Evolutionary conservation across 139 green algal species (phyloP).

Genomic region (Chlorella vulgaris): DNA sequence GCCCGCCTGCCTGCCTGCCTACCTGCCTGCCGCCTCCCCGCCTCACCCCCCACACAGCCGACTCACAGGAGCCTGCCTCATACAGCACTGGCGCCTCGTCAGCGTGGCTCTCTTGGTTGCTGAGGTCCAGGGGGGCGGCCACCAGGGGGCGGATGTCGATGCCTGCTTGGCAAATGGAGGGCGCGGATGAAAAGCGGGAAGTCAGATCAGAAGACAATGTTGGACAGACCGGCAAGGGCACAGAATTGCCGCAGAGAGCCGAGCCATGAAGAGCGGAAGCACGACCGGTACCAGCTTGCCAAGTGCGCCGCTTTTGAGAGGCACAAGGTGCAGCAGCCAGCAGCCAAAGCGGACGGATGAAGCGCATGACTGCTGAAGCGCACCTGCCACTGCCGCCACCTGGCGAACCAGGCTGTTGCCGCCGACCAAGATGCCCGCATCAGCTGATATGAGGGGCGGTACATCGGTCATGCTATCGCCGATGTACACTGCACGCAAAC

Average conservation of each 20-base stretch:
- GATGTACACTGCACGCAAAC: conserved; percentile 51
- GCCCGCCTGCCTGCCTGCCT: neutral
- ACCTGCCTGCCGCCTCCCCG: neutral
- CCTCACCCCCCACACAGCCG: neutral
- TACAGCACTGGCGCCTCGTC: conserved; percentile 47
- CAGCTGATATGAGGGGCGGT: conserved; percentile 59
- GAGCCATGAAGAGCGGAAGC: too few relatives aligned
- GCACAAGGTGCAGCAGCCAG: neutral
- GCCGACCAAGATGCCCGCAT: conserved; percentile 79
- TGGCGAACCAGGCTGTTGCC: conserved; percentile 55
- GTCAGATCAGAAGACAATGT: neutral
- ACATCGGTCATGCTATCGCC: conserved; percentile 68
- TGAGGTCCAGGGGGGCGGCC: conserved; percentile 25
- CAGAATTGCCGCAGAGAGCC: too few relatives aligned
- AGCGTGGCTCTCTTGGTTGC: neutral
- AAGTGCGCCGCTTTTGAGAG: neutral
- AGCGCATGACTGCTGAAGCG: neutral
- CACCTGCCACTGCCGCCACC: conserved; percentile 41
- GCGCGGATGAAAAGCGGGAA: too few relatives aligned
- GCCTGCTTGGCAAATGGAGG: too few relatives aligned
- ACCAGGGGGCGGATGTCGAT: conserved; percentile 42
- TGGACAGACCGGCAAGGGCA: neutral
- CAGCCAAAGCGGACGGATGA: neutral
- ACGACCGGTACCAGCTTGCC: too few relatives aligned
- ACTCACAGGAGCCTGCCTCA: conserved; percentile 49